These are phyloP conservation scores for Pseudohalonectria lignicola DNA, from an alignment of 2,329 filamentous ascomycete species.

Conservation along the genomic window DNA sequence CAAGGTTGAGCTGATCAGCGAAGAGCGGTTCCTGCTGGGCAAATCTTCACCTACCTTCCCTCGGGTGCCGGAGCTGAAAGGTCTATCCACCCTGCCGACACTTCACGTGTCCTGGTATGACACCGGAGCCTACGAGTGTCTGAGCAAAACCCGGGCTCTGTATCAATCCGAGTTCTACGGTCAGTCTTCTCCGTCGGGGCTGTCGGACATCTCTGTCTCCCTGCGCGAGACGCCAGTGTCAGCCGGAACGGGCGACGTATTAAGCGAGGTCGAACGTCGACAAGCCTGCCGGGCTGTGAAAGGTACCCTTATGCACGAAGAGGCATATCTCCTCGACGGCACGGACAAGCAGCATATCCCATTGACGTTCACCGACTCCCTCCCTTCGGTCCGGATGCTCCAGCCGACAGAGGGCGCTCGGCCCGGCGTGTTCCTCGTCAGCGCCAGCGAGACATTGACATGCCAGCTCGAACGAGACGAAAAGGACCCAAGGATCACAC, in stretches of 20 bases:
- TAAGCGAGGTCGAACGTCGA: background rate
- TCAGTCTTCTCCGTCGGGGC: no score
- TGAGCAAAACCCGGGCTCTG: background rate
- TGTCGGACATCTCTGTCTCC: no score
- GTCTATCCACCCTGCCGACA: background rate
- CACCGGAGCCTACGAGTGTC: background rate
- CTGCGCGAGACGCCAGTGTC: no score
- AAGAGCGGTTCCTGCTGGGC: background rate
- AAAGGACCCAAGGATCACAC: background rate
- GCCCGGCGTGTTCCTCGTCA: background rate
- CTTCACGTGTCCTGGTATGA: background rate
- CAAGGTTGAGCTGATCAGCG: constrained; percentile 12
- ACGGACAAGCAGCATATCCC: background rate
- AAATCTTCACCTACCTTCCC: no score
- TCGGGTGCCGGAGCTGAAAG: background rate
- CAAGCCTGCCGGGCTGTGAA: background rate
- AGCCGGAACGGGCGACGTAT: no score
- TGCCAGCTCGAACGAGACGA: background rate
- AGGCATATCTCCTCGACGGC: background rate
- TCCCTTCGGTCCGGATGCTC: background rate
- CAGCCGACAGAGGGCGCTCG: background rate
- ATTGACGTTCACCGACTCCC: background rate
- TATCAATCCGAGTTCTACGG: background rate
- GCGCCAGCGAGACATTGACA: background rate
- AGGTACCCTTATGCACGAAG: background rate